phyloP scores from a whole-genome alignment of 2,329 filamentous ascomycete species.

The Lasiodiplodia sp. region DNA sequence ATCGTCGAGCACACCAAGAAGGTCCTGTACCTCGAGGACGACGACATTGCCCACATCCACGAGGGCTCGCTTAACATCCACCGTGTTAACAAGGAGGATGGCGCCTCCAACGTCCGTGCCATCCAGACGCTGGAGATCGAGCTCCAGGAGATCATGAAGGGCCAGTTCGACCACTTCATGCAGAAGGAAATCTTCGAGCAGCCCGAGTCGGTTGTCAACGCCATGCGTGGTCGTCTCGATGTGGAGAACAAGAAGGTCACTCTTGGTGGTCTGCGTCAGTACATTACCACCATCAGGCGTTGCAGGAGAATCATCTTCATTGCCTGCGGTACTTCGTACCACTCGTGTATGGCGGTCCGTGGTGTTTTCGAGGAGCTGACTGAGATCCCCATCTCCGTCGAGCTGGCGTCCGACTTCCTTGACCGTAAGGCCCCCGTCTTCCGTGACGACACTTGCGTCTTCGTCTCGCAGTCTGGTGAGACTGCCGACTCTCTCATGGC shows the following conservation, averaged over 20 bases:
- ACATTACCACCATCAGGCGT: slow-evolving; percentile 94
- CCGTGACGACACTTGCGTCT: slow-evolving; percentile 98
- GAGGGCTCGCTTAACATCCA: slow-evolving; percentile 99
- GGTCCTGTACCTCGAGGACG: slow-evolving; percentile 98
- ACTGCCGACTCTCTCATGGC: slow-evolving; percentile 98
- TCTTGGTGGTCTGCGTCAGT: slow-evolving; percentile 92
- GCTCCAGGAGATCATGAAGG: slow-evolving; percentile 99
- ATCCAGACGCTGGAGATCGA: slow-evolving; percentile 99
- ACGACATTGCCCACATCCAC: slow-evolving; percentile 99
- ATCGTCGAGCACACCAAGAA: slow-evolving; percentile 99
- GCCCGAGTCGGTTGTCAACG: slow-evolving; percentile 98
- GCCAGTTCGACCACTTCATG: slow-evolving; percentile 99
- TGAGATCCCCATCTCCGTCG: slow-evolving; percentile 96
- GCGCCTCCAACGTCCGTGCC: slow-evolving; percentile 93
- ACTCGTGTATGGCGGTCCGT: slow-evolving; percentile 99
- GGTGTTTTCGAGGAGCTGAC: slow-evolving; percentile 97
- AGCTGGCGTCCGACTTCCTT: slow-evolving; percentile 97
- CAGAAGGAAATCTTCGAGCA: slow-evolving; percentile 99
- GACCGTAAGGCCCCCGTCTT: slow-evolving; percentile 97
- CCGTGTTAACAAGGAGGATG: slow-evolving; percentile 95
- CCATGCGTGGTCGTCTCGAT: slow-evolving; percentile 98
- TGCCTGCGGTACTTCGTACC: slow-evolving; percentile 96
- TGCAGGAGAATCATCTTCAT: slow-evolving; percentile 99
- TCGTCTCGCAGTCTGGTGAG: slow-evolving; percentile 98
- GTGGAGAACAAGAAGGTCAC: slow-evolving; percentile 93